These are phyloP conservation scores for Fusarium pseudograminearum DNA, from an alignment of 2,329 filamentous ascomycete genomes.

Conservation along the genomic window DNA sequence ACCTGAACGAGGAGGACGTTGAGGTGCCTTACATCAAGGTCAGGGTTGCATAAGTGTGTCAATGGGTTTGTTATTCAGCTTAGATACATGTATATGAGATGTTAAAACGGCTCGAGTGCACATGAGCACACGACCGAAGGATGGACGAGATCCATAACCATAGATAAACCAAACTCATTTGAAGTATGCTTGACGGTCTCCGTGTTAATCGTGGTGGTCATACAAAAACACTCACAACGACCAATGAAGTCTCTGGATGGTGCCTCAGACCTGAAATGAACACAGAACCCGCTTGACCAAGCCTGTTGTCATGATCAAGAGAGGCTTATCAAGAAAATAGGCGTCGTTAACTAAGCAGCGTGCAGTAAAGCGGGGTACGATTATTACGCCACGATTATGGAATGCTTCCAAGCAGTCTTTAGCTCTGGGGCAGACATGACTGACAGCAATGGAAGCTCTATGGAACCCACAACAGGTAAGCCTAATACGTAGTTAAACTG, in stretches of 20 bases:
- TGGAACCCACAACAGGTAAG: slow-evolving; percentile 16
- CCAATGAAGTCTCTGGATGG: background rate
- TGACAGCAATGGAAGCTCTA: slow-evolving; percentile 12
- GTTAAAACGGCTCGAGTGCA: slow-evolving; percentile 26
- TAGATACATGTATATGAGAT: slow-evolving; percentile 28
- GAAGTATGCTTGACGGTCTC: background rate
- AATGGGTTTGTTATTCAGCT: background rate
- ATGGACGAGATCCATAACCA: slow-evolving; percentile 36
- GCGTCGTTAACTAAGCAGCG: slow-evolving; percentile 36
- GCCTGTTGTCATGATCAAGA: slow-evolving; percentile 29
- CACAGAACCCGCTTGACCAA: slow-evolving; percentile 14
- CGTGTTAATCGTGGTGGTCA: background rate
- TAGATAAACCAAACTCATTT: slow-evolving; percentile 39
- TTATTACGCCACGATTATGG: slow-evolving; percentile 47
- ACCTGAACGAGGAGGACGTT: slow-evolving; percentile 89
- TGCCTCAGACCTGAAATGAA: background rate
- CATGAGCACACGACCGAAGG: slow-evolving; percentile 30
- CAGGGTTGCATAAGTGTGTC: slow-evolving; percentile 63
- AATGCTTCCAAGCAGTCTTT: slow-evolving; percentile 27
- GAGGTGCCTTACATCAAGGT: slow-evolving; percentile 98
- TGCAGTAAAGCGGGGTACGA: slow-evolving; percentile 42
- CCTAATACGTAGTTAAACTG: slow-evolving; percentile 1
- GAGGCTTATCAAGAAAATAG: slow-evolving; percentile 40
- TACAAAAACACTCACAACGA: background rate
- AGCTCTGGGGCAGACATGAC: slow-evolving; percentile 20